phyloP scores from a whole-genome alignment of 2,329 filamentous ascomycete genomes.

The Allantophomopsis cytisporea region DNA sequence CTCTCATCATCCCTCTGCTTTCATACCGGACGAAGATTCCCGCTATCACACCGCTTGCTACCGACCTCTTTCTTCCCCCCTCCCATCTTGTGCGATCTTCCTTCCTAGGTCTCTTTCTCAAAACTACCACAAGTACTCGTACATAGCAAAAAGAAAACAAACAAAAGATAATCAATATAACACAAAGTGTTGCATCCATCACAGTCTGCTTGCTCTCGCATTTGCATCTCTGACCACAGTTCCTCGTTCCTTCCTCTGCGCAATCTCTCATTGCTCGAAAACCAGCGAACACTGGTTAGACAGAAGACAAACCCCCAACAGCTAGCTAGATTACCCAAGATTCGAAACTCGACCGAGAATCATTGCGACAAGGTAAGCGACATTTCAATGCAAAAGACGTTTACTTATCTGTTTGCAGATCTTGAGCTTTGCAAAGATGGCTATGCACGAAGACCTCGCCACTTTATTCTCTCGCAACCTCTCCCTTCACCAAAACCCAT shows the following conservation, averaged over 20 bases:
- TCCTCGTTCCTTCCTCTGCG: constrained; percentile 5
- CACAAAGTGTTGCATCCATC: constrained; percentile 8
- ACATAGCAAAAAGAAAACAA: constrained; percentile 34
- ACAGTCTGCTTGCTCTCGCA: constrained; percentile 17
- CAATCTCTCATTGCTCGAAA: background rate
- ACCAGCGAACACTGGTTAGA: background rate
- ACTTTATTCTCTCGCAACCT: constrained; percentile 66
- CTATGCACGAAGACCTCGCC: constrained; percentile 72
- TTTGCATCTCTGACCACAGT: constrained; percentile 16
- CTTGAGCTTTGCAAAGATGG: constrained; percentile 22
- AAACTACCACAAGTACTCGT: constrained; percentile 22
- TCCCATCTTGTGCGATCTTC: constrained; percentile 2
- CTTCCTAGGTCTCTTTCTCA: background rate
- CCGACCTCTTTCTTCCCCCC: background rate
- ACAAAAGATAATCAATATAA: constrained; percentile 25
- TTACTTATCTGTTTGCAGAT: too few relatives aligned
- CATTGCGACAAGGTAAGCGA: constrained; percentile 17
- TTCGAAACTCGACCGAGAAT: background rate
- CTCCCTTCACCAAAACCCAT: constrained; percentile 33
- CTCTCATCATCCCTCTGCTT: too few relatives aligned
- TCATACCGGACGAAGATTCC: too few relatives aligned
- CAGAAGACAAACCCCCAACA: constrained; percentile 5
- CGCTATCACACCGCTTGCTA: too few relatives aligned
- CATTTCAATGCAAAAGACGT: constrained; percentile 1
- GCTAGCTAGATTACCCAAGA: too few relatives aligned